phyloP scores from a whole-genome alignment of 371 early-diverging fungal genomes.

The Mucor saturninus region DNA sequence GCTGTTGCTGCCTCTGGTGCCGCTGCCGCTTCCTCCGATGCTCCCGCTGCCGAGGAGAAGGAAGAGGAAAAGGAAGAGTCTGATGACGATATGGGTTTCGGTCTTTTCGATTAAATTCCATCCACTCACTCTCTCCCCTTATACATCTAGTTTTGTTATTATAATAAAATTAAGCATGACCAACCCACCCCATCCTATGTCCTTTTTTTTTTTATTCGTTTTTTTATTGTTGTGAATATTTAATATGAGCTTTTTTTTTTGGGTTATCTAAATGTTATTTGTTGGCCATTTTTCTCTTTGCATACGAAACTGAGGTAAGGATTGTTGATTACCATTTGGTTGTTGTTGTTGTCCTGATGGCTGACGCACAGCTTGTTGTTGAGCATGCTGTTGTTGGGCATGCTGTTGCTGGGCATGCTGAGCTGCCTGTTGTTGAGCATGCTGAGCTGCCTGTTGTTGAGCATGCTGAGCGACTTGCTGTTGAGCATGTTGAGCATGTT shows the following conservation, averaged over 20 bases:
- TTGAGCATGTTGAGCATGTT: too few relatives aligned
- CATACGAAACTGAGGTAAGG: conserved; percentile 9
- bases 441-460: neutral
- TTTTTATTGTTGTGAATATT: neutral
- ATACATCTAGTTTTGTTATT: neutral
- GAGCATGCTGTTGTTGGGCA: neutral
- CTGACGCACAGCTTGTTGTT: conserved; percentile 14
- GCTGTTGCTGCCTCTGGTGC: conserved; percentile 75
- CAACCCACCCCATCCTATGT: neutral
- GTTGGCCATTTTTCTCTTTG: conserved; percentile 28
- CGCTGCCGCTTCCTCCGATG: conserved; percentile 57
- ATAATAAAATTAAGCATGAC: too few relatives aligned
- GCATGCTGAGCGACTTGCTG: too few relatives aligned
- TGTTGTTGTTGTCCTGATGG: conserved; percentile 18
- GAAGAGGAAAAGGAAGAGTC: conserved; percentile 90
- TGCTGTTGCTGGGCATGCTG: too few relatives aligned
- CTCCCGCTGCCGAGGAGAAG: conserved; percentile 61
- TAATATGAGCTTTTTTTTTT: too few relatives aligned
- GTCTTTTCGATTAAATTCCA: conserved; percentile 47
- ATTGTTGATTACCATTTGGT: conserved; percentile 4
- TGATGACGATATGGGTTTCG: conserved; percentile 92
- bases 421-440: conserved; percentile 17
- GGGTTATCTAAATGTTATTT: conserved; percentile 6
- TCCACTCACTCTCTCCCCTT: neutral
- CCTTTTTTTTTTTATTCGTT: conserved; percentile 2